phyloP scores from a whole-genome alignment of 2,329 filamentous ascomycete genomes.

The Trichoderma sp. region DNA sequence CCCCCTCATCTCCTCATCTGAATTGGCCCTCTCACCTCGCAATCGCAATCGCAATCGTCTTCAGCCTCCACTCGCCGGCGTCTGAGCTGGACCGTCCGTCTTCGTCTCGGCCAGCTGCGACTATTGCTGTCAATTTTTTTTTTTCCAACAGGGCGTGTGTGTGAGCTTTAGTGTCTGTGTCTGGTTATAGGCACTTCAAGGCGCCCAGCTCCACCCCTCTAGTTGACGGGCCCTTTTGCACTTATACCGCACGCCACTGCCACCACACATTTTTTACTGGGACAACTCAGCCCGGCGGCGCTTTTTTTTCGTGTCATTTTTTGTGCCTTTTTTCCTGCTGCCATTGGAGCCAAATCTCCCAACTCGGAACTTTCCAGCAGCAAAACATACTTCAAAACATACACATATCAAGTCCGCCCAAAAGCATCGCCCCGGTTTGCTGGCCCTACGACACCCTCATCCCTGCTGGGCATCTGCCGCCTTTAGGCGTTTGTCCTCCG shows the following conservation, averaged over 20 bases:
- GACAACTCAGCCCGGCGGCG: neutral
- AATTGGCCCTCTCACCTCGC: neutral
- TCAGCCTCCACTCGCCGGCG: neutral
- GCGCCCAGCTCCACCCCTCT: constrained; percentile 14
- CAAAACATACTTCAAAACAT: neutral
- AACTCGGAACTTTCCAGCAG: neutral
- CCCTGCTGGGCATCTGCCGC: constrained; percentile 21
- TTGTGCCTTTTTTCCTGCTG: neutral
- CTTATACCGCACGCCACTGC: constrained; percentile 13
- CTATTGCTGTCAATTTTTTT: neutral
- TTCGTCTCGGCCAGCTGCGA: constrained; percentile 2
- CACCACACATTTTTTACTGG: neutral
- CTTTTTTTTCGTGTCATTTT: neutral
- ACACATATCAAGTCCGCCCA: neutral
- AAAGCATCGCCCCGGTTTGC: constrained; percentile 31
- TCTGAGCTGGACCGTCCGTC: neutral
- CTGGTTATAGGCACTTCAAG: neutral
- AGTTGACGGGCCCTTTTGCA: constrained; percentile 1
- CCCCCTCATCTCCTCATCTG: neutral
- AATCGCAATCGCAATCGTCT: neutral
- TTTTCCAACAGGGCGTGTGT: neutral
- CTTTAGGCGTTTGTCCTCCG: constrained; percentile 12
- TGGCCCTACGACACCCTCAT: constrained; percentile 23
- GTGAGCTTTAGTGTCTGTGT: constrained; percentile 5
- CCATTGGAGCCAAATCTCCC: neutral